These are phyloP conservation scores for Stygiomarasmius scandens DNA, from an alignment of 1,284 basidiomycete species.

Conservation along the genomic window DNA sequence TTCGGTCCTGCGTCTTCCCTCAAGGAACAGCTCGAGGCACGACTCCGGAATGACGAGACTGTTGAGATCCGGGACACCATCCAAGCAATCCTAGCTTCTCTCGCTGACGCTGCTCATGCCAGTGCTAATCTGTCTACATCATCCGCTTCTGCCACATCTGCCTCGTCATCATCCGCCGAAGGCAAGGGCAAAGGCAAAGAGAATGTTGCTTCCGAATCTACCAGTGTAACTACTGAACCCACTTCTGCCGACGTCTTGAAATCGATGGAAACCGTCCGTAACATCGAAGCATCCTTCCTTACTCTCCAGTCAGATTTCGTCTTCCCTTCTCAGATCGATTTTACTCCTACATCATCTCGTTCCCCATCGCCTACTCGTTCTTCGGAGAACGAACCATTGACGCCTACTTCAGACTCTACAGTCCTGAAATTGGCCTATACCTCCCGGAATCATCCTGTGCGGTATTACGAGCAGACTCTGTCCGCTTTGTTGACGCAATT, in stretches of 20 bases:
- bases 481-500: conserved; percentile 53
- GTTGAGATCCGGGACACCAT: conserved; percentile 41
- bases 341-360: conserved; percentile 27
- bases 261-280: conserved; percentile 36
- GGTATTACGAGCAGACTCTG: conserved; percentile 60
- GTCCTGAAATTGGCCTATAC: conserved; percentile 47
- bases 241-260: conserved; percentile 32
- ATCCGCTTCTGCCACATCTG: neutral
- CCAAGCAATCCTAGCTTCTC: conserved; percentile 37
- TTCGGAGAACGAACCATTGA: too few species aligned
- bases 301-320: conserved; percentile 40
- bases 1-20: conserved; percentile 18
- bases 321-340: conserved; percentile 46
- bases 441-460: conserved; percentile 55
- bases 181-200: conserved; percentile 40
- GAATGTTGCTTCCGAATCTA: conserved; percentile 20
- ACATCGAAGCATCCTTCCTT: conserved; percentile 39
- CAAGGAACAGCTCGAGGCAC: conserved; percentile 35
- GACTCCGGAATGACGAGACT: conserved; percentile 34
- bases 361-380: conserved; percentile 20
- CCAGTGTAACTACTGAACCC: conserved; percentile 9
- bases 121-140: conserved; percentile 5
- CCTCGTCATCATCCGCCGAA: neutral
- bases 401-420: conserved; percentile 20
- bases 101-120: conserved; percentile 19